phyloP scores from a whole-genome alignment of 2,329 filamentous ascomycete species.

The Cladobotryum mycophilum region DNA sequence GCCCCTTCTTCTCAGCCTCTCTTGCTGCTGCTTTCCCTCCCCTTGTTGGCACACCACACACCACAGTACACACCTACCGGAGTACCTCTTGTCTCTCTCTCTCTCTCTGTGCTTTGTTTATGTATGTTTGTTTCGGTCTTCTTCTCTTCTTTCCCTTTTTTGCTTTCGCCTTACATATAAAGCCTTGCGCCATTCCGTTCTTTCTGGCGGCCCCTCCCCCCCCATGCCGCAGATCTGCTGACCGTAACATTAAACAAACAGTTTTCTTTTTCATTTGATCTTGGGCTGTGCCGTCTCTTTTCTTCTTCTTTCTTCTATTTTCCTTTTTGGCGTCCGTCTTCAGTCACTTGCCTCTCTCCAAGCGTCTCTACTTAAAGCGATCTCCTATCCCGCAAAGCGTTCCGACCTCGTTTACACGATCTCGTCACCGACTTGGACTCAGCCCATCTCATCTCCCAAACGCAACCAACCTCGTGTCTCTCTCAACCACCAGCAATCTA shows the following conservation, averaged over 20 bases:
- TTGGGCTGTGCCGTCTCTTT: background rate
- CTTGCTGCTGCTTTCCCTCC: background rate
- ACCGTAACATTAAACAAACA: background rate
- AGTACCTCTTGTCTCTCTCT: background rate
- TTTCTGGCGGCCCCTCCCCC: background rate
- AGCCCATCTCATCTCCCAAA: background rate
- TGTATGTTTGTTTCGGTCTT: too few species aligned
- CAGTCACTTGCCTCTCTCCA: background rate
- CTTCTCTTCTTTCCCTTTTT: background rate
- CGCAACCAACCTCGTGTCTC: background rate
- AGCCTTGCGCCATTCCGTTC: background rate
- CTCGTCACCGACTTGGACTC: too few species aligned
- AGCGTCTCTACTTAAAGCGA: too few species aligned
- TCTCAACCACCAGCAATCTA: background rate
- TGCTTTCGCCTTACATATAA: background rate
- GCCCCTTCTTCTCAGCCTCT: background rate
- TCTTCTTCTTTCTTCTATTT: background rate
- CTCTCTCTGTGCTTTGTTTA: background rate
- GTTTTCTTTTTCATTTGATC: background rate
- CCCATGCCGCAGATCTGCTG: background rate
- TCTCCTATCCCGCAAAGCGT: too few species aligned
- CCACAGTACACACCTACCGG: too few species aligned
- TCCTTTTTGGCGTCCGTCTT: too few species aligned
- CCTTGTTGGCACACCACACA: background rate
- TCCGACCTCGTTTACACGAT: too few species aligned